Percentiles rank a stretch among this genome's conserved stretches.
Evolutionary conservation across 148 eudicot species (phyloP).

Genomic region (Suaeda aralocaspica): DNA sequence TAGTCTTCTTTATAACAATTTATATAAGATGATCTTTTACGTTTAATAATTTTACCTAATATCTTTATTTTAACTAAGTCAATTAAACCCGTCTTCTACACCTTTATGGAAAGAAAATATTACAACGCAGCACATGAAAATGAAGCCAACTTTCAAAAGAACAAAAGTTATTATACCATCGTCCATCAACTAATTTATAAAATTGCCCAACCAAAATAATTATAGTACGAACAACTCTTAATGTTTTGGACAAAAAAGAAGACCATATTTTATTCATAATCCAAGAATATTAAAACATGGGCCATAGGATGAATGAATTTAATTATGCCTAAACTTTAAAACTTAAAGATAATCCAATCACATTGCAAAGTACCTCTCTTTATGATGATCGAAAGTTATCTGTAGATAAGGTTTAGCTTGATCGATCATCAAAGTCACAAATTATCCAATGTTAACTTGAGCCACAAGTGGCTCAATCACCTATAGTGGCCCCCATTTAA

Average conservation of each 20-base stretch:
- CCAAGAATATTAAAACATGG: constrained; percentile 15
- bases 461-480: constrained; percentile 43
- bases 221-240: background rate
- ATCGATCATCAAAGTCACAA: constrained; percentile 22
- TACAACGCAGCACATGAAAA: background rate
- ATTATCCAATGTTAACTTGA: constrained; percentile 19
- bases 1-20: no score
- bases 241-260: background rate
- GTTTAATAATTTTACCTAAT: no score
- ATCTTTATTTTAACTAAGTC: no score
- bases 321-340: constrained; percentile 11
- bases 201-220: constrained; percentile 5
- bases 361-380: constrained; percentile 14
- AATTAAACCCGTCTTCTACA: no score
- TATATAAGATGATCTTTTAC: no score
- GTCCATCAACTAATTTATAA: background rate
- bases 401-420: constrained; percentile 27
- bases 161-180: background rate
- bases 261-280: background rate
- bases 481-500: constrained; percentile 20
- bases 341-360: constrained; percentile 25
- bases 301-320: background rate
- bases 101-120: no score
- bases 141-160: background rate
- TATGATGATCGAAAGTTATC: constrained; percentile 18